Evolutionary conservation across 164 flowering plant species (phyloP).

Genomic region (Litsea cubeba): DNA sequence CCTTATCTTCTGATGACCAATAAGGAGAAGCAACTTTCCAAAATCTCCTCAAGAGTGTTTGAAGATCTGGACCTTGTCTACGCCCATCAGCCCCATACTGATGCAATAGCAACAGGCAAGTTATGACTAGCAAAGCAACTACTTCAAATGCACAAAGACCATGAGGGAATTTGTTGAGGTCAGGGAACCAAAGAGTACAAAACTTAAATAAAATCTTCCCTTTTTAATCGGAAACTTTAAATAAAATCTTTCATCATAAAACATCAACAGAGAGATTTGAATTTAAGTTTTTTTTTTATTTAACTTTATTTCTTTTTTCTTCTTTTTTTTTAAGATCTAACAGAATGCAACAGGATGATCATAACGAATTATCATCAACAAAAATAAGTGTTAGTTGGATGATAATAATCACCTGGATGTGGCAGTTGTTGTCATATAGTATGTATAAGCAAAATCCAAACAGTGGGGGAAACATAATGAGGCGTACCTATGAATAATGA

Average conservation of each 20-base stretch:
- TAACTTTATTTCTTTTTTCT: background rate
- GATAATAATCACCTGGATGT: too few relatives aligned
- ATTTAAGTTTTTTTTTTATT: background rate
- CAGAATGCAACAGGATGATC: background rate
- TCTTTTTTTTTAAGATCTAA: background rate
- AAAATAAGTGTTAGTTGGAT: too few relatives aligned
- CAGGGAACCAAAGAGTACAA: background rate
- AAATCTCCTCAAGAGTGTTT: constrained; percentile 58
- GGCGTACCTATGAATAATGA: too few relatives aligned
- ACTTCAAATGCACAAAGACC: background rate
- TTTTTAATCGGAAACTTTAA: too few relatives aligned
- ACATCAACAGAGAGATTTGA: background rate
- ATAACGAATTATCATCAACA: too few relatives aligned
- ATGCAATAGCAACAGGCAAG: background rate
- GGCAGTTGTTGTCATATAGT: too few relatives aligned
- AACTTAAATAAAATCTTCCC: too few relatives aligned
- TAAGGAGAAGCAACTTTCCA: constrained; percentile 96
- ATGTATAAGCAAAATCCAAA: too few relatives aligned
- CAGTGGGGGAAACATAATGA: too few relatives aligned
- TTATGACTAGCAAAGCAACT: background rate
- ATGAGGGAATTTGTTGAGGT: background rate
- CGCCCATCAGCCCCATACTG: constrained; percentile 20
- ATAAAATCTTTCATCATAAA: background rate
- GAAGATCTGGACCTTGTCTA: constrained; percentile 36
- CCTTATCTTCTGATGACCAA: constrained; percentile 87